Evolutionary conservation across 2,329 filamentous ascomycete genomes (phyloP), one percentile per base, ranked within the genome.

Genomic region (Penicillium brevicompactum): DNA sequence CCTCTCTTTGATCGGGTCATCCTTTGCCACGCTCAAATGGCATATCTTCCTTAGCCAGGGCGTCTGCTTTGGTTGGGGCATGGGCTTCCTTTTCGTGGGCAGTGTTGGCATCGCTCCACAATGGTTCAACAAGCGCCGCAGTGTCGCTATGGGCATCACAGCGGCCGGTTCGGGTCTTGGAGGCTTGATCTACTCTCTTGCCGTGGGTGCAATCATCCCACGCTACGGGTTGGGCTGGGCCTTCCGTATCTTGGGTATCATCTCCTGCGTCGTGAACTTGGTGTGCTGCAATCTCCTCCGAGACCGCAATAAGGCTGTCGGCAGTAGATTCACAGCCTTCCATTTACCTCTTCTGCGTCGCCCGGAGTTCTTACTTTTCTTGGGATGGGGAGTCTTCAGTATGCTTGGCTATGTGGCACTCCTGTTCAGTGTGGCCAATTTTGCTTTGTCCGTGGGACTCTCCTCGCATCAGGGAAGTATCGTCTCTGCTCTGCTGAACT

Each of bases 331-430:
- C 61, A 74, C 78, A 22, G 76, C 79, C 2, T 84, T 87, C 61
- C 81, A 84, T 63, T 67, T 78, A 22, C 71, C 74, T 3, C 67
- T 87, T 5, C 81, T 87, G 61, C 76, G 74, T 42, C 76, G 78
- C 1, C 70, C 76, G 0, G 81, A 88, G 60, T 85, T 86, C 56
- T 56, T 84, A 4, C 75, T 86, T 0, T 74, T 88, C n/a, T 74
- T 86, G 21, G 74, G 67, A 3, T 89, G 83, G 74, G 85, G 83
- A 0, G 78, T 84, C 55, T 77, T 87, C 58, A 84, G 79, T 48
- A 84, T 87, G 79, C 73, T 89, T 5, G 87, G 84, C 5, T 89
- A 89, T 60, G 82, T 87, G 18, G 82, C 86, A 0, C 70, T 89
- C 2, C 75, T 88, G 2, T 89, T 87, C 71, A 85, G 81, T 2